A percentile compares a stretch with the other conserved stretches of the same genome.
These are phyloP conservation scores for Fraxinus nigra DNA, from an alignment of 305 asterid genomes.

Conservation along the genomic window DNA sequence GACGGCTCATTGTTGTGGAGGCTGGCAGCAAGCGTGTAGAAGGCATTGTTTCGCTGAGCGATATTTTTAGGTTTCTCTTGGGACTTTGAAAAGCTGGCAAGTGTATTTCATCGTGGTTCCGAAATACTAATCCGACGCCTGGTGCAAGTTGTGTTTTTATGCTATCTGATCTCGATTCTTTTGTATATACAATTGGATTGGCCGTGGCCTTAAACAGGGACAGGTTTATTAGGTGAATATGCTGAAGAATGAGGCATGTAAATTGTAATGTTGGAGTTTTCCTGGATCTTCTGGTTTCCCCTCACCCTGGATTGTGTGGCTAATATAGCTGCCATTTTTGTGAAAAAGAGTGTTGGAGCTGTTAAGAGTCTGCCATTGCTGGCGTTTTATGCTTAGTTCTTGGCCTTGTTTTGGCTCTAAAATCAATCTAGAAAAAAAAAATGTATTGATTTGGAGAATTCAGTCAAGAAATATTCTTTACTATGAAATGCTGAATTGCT, in stretches of 20 bases:
- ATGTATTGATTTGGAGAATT: constrained; percentile 6
- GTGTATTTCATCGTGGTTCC: not conserved
- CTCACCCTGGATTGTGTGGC: constrained; percentile 29
- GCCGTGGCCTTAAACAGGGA: constrained; percentile 18
- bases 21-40: constrained; percentile 89
- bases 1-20: constrained; percentile 72
- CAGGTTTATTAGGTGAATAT: constrained; percentile 20
- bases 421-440: not conserved
- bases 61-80: constrained; percentile 69
- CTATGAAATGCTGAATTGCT: not conserved
- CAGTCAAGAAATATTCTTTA: not conserved
- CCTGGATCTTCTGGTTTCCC: constrained; percentile 18
- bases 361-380: not conserved
- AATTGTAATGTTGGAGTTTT: constrained; percentile 18
- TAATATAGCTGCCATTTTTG: constrained; percentile 22
- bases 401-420: constrained; percentile 14
- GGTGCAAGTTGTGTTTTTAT: not conserved
- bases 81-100: constrained; percentile 33
- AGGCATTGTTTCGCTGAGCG: constrained; percentile 71
- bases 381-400: not conserved
- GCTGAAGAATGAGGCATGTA: constrained; percentile 24
- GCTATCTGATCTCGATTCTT: constrained; percentile 2
- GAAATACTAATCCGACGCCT: not conserved
- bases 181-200: constrained; percentile 17
- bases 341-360: constrained; percentile 5